Base-by-base conservation (phyloP, 805 yeast genomes). In the Yamadazyma sp. region DNA sequence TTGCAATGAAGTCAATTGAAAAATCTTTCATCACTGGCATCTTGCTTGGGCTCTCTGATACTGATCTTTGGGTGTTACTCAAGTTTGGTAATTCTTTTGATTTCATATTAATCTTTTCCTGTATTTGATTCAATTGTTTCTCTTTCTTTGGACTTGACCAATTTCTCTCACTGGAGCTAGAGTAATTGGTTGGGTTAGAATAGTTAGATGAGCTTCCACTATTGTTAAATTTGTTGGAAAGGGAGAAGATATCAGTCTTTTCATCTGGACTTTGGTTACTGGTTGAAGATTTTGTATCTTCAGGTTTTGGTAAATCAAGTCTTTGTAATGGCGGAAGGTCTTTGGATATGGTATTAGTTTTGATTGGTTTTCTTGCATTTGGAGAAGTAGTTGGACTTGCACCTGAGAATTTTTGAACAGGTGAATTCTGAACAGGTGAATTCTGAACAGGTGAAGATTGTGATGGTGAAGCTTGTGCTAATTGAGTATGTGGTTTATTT, bases 121-220 rank as follows among this genome's bases (percentile, higher is more conserved):
- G 73, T 17, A 65, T 44, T 38, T 60, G 58, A 19, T 48, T 48
- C 25, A 59, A 47, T 40, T 58, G 63, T 39, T 53, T 45, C 34
- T 56, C 60, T 40, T 53, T 55, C 32, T 61, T 52, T 3, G 73
- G 73, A n/a, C 70, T 62, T 6, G 69, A 60, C 73, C 73, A 68
- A 42, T 61, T 60, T 30, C 70, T 49, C 16, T 40, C 43, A 7
- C 52, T 43, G 4, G 47, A 40, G 0, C 44, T 32, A 6, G 58
- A 42, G 36, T 58, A 61, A 33, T 56, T 60, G 18, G 70, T 62
- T 2, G 70, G 66, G 39, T 58, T 55, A n/a, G 69, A 62, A 40
- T 63, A 64, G 35, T 62, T 42, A 16, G 50, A 43, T 24, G 52
- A 44, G 2, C 46, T 36, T 22, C 46, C 45, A 16, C 49, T 47